Base-by-base conservation (phyloP, 2,329 filamentous ascomycete species). In the Parafenestella ontariensis region DNA sequence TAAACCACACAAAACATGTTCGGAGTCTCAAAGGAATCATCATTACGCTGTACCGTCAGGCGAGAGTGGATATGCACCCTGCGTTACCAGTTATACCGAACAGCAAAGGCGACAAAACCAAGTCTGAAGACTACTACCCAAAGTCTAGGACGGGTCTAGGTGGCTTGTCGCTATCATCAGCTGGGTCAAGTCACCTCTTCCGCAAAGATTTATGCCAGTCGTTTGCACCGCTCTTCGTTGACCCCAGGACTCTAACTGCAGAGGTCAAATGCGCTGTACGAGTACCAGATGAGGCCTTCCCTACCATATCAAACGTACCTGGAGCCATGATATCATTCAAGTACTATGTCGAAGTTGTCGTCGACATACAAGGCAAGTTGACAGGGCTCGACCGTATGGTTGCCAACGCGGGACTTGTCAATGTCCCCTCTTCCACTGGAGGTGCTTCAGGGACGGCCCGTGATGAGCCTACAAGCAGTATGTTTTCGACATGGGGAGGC, bases 291-390 rank as follows among this genome's bases (percentile, higher is more conserved):
- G 91, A 96, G 68, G 87, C 88, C 0, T 98, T 98, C 65, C 94
- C 95, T 0, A 96, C 93, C 2, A 98, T 98, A 58, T 87, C 87
- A 24, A 89, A 88, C 49, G 92, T 97, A 0, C 95, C 95, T 0
- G 92, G 94, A 3, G 89, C 91, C 29, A 95, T 98, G 88, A 95
- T 99, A 61, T 92, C 89, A 65, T 98, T 99, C 79, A 91, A 89
- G 64, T 98, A 99, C 70, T 91, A 93, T 63, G 84, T 97, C 18
- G 95, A 99, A 75, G 91, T 97, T 2, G 88, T 98, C 24, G 86
- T 97, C 20, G 95, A 99, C 71, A 82, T 98, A 0, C 93, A 95
- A 42, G 94, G 94, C 33, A 95, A 92, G 71, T 79, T 97, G 36
- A 86, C 88, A 1, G 86, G 86, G n/a, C 87, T 92, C 59, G 89